Evolutionary conservation across 2,329 filamentous ascomycete species (phyloP).

Genomic region (Fusarium brevicatenulatum): DNA sequence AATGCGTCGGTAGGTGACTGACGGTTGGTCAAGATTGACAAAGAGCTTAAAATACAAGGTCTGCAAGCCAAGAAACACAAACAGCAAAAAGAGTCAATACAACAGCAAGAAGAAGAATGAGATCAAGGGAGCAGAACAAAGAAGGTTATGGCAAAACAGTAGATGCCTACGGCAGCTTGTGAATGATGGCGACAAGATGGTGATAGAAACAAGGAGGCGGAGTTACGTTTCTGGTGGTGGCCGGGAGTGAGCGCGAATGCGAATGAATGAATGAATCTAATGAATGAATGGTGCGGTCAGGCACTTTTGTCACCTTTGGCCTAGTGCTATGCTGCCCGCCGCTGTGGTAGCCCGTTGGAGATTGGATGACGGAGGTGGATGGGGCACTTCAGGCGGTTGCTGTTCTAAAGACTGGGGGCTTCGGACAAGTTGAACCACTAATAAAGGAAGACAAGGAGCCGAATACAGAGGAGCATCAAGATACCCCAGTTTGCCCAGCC

Average conservation of each 20-base stretch:
- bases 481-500: slow-evolving; percentile 31
- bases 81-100: slow-evolving; percentile 7
- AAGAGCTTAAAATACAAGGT: slow-evolving; percentile 32
- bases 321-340: slow-evolving; percentile 4
- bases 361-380: slow-evolving; percentile 37
- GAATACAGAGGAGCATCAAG: slow-evolving; percentile 6
- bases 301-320: slow-evolving; percentile 33
- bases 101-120: slow-evolving; percentile 13
- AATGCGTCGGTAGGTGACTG: slow-evolving; percentile 11
- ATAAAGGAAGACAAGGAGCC: slow-evolving; percentile 12
- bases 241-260: slow-evolving; percentile 26
- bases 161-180: slow-evolving; percentile 7
- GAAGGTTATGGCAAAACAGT: slow-evolving; percentile 6
- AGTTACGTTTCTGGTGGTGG: slow-evolving; percentile 16
- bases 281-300: slow-evolving; percentile 39
- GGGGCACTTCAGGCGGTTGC: slow-evolving; percentile 13
- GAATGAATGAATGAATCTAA: slow-evolving; percentile 6
- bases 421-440: not conserved
- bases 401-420: not conserved
- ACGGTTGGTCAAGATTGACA: slow-evolving; percentile 19
- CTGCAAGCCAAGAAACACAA: slow-evolving; percentile 7
- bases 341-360: slow-evolving; percentile 26
- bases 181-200: slow-evolving; percentile 24
- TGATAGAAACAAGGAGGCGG: slow-evolving; percentile 33
- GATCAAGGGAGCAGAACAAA: slow-evolving; percentile 24